Evolutionary conservation across 306 rosid species (phyloP).

Genomic region (Lagenaria siceraria): DNA sequence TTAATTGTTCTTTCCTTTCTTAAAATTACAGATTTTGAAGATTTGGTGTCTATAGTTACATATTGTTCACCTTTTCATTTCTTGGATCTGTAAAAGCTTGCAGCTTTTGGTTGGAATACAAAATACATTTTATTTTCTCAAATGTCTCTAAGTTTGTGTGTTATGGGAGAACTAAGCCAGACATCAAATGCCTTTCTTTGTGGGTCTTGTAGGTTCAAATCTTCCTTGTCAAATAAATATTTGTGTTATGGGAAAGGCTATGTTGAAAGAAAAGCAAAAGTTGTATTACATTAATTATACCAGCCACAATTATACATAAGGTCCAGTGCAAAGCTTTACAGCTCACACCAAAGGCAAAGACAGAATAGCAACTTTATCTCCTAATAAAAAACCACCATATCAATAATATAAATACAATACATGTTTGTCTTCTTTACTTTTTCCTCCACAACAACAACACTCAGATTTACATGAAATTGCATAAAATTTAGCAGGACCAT

Average conservation of each 20-base stretch:
- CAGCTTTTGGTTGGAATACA: not conserved
- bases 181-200: not conserved
- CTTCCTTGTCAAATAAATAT: not conserved
- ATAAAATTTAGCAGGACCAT: constrained; percentile 8
- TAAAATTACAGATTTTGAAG: not conserved
- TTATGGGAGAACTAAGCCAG: not conserved
- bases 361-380: constrained; percentile 3
- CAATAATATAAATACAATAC: constrained; percentile 10
- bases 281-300: constrained; percentile 5
- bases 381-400: constrained; percentile 7
- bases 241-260: not conserved
- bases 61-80: not conserved
- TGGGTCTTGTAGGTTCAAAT: not conserved
- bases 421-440: constrained; percentile 1
- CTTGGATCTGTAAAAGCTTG: not conserved
- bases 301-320: constrained; percentile 8
- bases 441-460: constrained; percentile 5
- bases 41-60: not conserved
- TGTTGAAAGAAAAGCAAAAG: not conserved
- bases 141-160: not conserved
- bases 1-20: not conserved
- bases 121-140: not conserved
- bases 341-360: constrained; percentile 8
- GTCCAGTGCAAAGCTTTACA: constrained; percentile 11
- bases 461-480: constrained; percentile 8